Base-by-base conservation (phyloP, 1,139 yeast species). In the Pichia sp. region DNA sequence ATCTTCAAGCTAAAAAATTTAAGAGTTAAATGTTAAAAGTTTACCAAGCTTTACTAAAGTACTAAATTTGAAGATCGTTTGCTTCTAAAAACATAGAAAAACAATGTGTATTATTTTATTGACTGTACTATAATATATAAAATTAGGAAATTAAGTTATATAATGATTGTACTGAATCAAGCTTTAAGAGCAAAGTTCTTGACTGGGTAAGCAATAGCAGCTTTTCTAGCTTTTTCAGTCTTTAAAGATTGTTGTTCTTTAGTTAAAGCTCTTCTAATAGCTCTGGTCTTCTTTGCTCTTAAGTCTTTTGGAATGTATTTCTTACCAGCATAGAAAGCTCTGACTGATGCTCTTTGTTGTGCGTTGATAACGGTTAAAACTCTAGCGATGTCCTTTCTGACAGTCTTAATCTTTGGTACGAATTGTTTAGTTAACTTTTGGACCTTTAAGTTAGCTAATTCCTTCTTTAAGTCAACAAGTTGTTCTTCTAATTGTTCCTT, bases 211-310 rank as follows among this genome's bases (percentile, higher is more conserved):
- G 97, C 95, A 69, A 82, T 79, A 71, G 81, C 81, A 78, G 79
- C 84, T 88, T 92, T 92, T 77, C 81, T 81, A 70, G 90, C 89
- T 81, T 86, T 89, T 66, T 76, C 84, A 70, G 97, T 90, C 74
- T 78, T 75, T 73, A 78, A 76, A 65, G 80, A 70, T 71, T 86
- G 83, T 79, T 92, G 97, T 75, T 76, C 75, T 72, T 85, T 79
- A 74, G 97, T 83, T 73, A 92, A 83, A 73, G 83, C 81, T 83
- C 97, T 88, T 86, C 98, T 90, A 76, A 92, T 78, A 75, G 98
- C 97, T 84, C 97, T 92, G 77, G 98, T 92, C 86, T 92, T 87
- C 90, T 92, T 92, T 69, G 88, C 96, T 81, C 97, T 92, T 78
- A 92, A 83, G 74, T 90, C 97, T 82, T 90, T 90, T 80, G 98